Base-by-base conservation (phyloP, 768 basidiomycete genomes). In the Mycena epipterygia region DNA sequence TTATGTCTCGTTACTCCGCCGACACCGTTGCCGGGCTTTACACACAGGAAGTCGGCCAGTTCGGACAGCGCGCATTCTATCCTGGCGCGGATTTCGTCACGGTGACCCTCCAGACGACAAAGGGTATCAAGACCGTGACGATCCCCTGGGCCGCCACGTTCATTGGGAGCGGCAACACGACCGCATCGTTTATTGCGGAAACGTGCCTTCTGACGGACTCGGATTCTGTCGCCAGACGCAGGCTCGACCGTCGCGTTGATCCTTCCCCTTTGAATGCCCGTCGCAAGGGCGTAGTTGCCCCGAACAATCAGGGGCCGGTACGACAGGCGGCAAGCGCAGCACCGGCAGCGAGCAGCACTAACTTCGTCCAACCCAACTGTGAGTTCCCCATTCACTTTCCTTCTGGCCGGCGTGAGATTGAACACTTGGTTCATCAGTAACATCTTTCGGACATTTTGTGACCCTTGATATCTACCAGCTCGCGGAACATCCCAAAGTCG, bases 391-490 rank as follows among this genome's bases (percentile, higher is more conserved):
- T 30, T 16, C 1, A 17, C 11, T 29, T 8, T 30, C 37, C 25
- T 49, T 30, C 21, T 41, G 25, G 25, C 3, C 21, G 17, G 12
- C 4, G 3, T 27, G 14, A n/a, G n/a, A n/a, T n/a, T 27, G 35
- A 41, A n/a, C n/a, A n/a, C 11, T 21, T 17, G 17, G 19, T 13
- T 32, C 2, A n/a, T 44, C 33, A 74, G 73, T 74, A 25, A 74
- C 41, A 17, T 71, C 70, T 1, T 67, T 74, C 57, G 73, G 69
- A 21, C 73, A 74, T 30, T 74, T 74, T 46, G 61, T 74, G n/a
- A 74, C 73, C 23, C 70, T 74, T 19, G 73, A 74, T 37, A 68
- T 74, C 42, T 74, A 74, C 57, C 73, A 74, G 58, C 70, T 74
- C 21, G 60, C 44, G 2, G 53, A 74, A 23, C 70, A 74, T 42